Evolutionary conservation across 139 green algal species (phyloP).

Genomic region (Tetradesmus obliquus): DNA sequence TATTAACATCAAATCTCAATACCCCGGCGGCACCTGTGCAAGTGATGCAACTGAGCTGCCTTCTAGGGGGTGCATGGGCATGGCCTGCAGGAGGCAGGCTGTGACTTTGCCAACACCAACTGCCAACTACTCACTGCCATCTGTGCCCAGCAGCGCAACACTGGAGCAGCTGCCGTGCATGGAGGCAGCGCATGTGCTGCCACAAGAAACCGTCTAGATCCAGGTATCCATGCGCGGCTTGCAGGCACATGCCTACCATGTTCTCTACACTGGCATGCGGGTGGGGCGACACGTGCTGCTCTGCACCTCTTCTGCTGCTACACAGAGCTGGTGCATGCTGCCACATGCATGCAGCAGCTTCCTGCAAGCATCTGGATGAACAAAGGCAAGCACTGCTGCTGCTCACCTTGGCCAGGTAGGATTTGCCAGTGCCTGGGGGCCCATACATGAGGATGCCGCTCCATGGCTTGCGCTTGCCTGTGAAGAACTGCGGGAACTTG

Average conservation of each 20-base stretch:
- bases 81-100: too few species aligned
- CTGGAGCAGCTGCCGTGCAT: background rate
- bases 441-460: conserved; percentile 98
- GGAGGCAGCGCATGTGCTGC: background rate
- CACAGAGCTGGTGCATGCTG: background rate
- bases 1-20: too few species aligned
- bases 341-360: background rate
- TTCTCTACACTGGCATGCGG: background rate
- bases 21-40: too few species aligned
- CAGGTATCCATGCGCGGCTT: background rate
- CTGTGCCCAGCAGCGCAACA: too few species aligned
- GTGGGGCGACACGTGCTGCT: background rate
- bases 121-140: too few species aligned
- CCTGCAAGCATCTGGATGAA: background rate
- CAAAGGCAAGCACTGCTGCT: background rate
- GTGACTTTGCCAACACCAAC: too few species aligned
- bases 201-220: background rate
- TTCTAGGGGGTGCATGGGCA: too few species aligned
- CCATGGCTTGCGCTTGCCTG: conserved; percentile 98
- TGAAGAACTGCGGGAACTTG: conserved; percentile 99
- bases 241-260: background rate
- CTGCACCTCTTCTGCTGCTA: background rate
- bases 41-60: too few species aligned
- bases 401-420: conserved; percentile 96
- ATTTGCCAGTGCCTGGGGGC: conserved; percentile 98